Evolutionary conservation across 495 filamentous ascomycete genomes (phyloP), one percentile per base, ranked within the genome.

Genomic region (Hypoxylon subgilvum): DNA sequence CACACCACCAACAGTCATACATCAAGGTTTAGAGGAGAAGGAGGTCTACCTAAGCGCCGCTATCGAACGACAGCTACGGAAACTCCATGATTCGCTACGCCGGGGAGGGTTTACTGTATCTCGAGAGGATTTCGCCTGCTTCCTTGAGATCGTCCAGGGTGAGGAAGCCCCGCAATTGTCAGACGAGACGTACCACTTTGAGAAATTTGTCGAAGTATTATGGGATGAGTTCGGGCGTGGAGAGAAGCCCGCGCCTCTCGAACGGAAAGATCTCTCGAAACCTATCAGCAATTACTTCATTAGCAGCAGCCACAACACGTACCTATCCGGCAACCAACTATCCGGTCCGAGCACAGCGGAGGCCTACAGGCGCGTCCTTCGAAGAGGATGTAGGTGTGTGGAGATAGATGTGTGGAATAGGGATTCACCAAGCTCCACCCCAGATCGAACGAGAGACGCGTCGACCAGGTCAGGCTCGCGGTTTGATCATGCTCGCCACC

Each of bases 361-460:
- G 43, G 86, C 88, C 12, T 97, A 96, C 70, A 88, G 82, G 50
- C 84, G 84, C 65, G 74, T 71, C 2, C 83, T 97, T 3, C 73
- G 81, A 12, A 81, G 83, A 31, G 91, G 91, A 21, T 95, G 93
- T 61, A 83, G 94, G 23, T 96, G 91, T 58, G 90, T 97, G 23
- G 93, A 97, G 70, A 96, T 97, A 62, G 93, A 97, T 69, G 91
- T 97, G 6, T 96, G 92, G 90, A 88, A 97, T 72, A 89, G 91
- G 2, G 81, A 88, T 45, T 54, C 71, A 3, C 32, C 39, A 35
- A 65, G 40, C 43, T 55, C 65, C 4, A 54, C 62, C 10, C 57
- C 60, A 5, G 57, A 63, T 2, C 51, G 49, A 6, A 32, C 57
- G 16, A 44, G 52, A 46, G 61, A 57, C 19, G 27, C 50, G 17